phyloP scores from a whole-genome alignment of 495 filamentous ascomycete genomes.

The Neurospora sp. region DNA sequence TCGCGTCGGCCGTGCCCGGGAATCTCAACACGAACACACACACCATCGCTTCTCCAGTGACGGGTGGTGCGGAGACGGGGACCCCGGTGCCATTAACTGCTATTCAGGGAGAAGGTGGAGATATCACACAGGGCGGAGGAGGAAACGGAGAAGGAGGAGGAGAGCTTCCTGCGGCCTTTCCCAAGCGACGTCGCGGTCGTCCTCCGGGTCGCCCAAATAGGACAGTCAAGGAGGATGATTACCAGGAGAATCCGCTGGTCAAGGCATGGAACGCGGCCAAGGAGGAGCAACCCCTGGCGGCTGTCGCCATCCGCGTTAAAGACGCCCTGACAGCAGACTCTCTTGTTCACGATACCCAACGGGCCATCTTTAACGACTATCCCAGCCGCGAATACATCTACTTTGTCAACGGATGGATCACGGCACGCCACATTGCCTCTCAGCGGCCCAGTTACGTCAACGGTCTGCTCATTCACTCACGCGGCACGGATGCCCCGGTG shows the following conservation, averaged over 20 bases:
- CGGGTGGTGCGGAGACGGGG: not conserved
- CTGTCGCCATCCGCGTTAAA: constrained; percentile 15
- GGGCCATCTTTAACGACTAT: constrained; percentile 14
- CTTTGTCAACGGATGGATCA: constrained; percentile 27
- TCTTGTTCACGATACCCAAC: constrained; percentile 22
- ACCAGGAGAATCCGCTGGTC: constrained; percentile 17
- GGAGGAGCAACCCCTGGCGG: constrained; percentile 8
- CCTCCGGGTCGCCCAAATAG: constrained; percentile 24
- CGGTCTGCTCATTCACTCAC: constrained; percentile 25
- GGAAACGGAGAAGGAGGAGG: not conserved
- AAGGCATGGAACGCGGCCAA: constrained; percentile 22
- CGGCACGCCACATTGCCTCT: constrained; percentile 23
- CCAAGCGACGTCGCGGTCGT: constrained; percentile 22
- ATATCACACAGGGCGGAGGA: not conserved
- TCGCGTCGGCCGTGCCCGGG: not conserved
- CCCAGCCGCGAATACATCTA: constrained; percentile 21
- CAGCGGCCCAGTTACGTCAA: constrained; percentile 27
- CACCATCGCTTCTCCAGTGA: not conserved
- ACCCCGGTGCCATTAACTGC: not conserved
- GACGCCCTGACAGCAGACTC: constrained; percentile 16
- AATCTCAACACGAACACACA: not conserved
- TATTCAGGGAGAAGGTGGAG: not conserved
- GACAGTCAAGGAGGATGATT: constrained; percentile 20
- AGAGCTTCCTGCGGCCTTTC: constrained; percentile 16
- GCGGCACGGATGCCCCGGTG: constrained; percentile 15